Percentiles rank a stretch among this genome's conserved stretches.
phyloP scores from a whole-genome alignment of 2,329 filamentous ascomycete species.

The Didymella pomorum region DNA sequence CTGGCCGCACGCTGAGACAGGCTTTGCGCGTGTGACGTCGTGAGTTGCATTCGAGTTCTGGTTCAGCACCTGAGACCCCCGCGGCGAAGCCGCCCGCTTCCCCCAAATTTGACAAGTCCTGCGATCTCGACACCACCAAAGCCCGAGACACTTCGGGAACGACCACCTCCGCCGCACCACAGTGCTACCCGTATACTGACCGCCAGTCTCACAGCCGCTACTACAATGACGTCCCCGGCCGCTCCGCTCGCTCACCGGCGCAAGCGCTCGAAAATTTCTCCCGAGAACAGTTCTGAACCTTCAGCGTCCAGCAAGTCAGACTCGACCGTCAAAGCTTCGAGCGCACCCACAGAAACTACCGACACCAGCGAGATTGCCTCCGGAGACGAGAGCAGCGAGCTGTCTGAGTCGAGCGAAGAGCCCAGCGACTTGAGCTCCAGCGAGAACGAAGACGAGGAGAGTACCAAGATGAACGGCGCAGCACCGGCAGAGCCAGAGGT shows the following conservation, averaged over 20 bases:
- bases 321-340: conserved; percentile 31
- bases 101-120: conserved; percentile 22
- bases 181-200: conserved; percentile 2
- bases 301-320: conserved; percentile 28
- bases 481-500: conserved; percentile 24
- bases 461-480: conserved; percentile 21
- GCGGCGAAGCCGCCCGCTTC: conserved; percentile 22
- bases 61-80: conserved; percentile 19
- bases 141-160: conserved; percentile 22
- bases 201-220: conserved; percentile 1
- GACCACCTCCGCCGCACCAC: conserved; percentile 19
- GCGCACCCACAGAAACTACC: conserved; percentile 25
- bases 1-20: neutral
- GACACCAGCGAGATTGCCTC: conserved; percentile 33
- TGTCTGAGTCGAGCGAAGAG: conserved; percentile 49
- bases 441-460: conserved; percentile 37
- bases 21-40: conserved; percentile 12
- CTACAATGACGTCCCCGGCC: conserved; percentile 27
- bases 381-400: conserved; percentile 41
- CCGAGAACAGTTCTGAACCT: conserved; percentile 32
- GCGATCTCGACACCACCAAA: conserved; percentile 17
- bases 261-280: conserved; percentile 38
- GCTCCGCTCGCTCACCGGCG: conserved; percentile 25
- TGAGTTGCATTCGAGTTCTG: conserved; percentile 19
- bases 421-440: conserved; percentile 47